Evolutionary conservation across 2,329 filamentous ascomycete species (phyloP).

Genomic region (Fusarium citri): DNA sequence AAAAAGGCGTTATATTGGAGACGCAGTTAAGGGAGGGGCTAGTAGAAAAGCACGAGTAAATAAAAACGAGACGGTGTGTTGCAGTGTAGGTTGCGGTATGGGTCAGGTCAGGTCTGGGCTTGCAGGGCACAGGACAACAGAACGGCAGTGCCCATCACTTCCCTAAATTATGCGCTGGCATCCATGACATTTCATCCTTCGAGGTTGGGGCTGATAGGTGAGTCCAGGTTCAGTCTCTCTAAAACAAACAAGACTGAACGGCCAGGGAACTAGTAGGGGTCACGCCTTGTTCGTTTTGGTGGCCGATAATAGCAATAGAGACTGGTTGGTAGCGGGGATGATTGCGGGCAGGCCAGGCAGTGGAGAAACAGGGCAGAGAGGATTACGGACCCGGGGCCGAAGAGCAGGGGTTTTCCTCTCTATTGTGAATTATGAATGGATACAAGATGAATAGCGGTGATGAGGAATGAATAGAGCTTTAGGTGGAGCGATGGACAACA

Average conservation of each 20-base stretch:
- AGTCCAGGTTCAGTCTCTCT: slow-evolving; percentile 12
- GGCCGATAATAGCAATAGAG: slow-evolving; percentile 15
- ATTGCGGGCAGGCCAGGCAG: slow-evolving; percentile 32
- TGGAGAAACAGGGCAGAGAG: slow-evolving; percentile 39
- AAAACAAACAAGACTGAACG: slow-evolving; percentile 22
- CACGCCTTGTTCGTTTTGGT: slow-evolving; percentile 35
- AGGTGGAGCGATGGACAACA: slow-evolving; percentile 9
- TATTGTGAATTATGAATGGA: slow-evolving; percentile 21
- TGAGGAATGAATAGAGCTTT: slow-evolving; percentile 15
- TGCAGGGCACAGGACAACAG: slow-evolving; percentile 36
- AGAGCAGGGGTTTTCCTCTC: slow-evolving; percentile 22
- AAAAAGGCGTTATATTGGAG: slow-evolving; percentile 24
- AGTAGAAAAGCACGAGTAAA: slow-evolving; percentile 26
- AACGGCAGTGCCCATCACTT: slow-evolving; percentile 37
- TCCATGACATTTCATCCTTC: slow-evolving; percentile 17
- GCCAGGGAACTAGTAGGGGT: slow-evolving; percentile 27
- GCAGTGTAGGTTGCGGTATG: slow-evolving; percentile 21
- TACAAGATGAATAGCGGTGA: slow-evolving; percentile 15
- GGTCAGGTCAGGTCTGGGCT: background rate
- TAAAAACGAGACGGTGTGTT: slow-evolving; percentile 41
- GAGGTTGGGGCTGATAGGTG: slow-evolving; percentile 26
- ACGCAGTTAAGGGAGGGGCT: slow-evolving; percentile 26
- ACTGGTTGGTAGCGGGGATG: slow-evolving; percentile 33
- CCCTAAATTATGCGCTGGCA: slow-evolving; percentile 44
- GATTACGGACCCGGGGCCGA: slow-evolving; percentile 26